Evolutionary conservation across 148 eudicot genomes (phyloP), one percentile per base, ranked within the genome.

Genomic region (Amaranthus hypochondriacus): DNA sequence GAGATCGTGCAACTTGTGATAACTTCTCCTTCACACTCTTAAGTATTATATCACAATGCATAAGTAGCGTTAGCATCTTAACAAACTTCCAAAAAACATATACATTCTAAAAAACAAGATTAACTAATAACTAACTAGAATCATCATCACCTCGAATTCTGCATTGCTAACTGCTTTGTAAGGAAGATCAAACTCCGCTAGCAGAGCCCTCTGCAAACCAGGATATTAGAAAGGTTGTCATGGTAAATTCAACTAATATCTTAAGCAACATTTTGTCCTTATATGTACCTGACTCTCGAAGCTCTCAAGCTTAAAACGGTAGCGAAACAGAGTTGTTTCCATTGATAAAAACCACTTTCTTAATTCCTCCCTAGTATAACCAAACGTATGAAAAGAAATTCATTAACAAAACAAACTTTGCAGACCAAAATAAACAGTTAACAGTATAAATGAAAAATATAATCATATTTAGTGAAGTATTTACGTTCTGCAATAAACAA

Each of bases 301-400:
- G 83, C 79, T 75, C 82, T 84, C 76, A 48, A 7, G 72, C 85
- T 78, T 86, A 73, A 87, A 95, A 13, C 96, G 89, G 66, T 86
- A 84, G 52, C 97, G 89, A 71, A 92, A 95, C 43, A 94, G 86
- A 28, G 86, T 84, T 13, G 90, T 88, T 78, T 94, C 98, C 89
- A 88, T 94, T 8, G 96, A 88, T 80, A 94, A 87, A 80, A 94
- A 89, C 98, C 98, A 91, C 68, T 87, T 89, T 56, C 96, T 86
- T 72, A 94, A 73, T 65, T 91, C 98, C 85, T 94, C 98, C 77
- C 96, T 91, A 59, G 9, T 56, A 50, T 69, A 54, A 56, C 54
- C 44, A 67, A 14, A 52, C 48, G 49, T 7, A 2, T 53, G 12
- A 14, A 64, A 60, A 28, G 4, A 65, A 81, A 47, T 44, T 0